These are phyloP conservation scores for Phytophthora podocarpi DNA, from an alignment of 352 stramenopile species.

Conservation along the genomic window DNA sequence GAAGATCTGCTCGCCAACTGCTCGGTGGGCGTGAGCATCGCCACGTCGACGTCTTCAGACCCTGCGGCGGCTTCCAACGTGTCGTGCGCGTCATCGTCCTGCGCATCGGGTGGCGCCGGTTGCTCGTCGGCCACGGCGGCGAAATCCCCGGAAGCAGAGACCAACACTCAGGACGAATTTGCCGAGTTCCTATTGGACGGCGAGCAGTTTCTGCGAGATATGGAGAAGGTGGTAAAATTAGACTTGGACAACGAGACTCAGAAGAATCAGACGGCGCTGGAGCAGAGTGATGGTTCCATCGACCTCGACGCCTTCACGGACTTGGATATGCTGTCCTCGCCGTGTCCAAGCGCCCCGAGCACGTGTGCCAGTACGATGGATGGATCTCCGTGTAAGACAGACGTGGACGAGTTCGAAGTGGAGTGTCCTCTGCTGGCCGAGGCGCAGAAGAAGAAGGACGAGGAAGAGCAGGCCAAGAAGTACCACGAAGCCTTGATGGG, in stretches of 20 bases:
- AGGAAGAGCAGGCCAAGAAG: slow-evolving; percentile 17
- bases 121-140: slow-evolving; percentile 15
- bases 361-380: slow-evolving; percentile 38
- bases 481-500: slow-evolving; percentile 17
- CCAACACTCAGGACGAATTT: slow-evolving; percentile 38
- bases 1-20: slow-evolving; percentile 42
- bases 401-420: slow-evolving; percentile 46
- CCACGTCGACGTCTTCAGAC: not conserved
- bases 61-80: not conserved
- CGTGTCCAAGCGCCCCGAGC: slow-evolving; percentile 44
- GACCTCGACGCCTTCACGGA: slow-evolving; percentile 53
- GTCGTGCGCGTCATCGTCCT: slow-evolving; percentile 21
- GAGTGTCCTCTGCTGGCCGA: slow-evolving; percentile 25
- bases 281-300: slow-evolving; percentile 36
- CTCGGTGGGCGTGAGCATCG: slow-evolving; percentile 36
- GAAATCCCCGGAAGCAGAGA: slow-evolving; percentile 19
- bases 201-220: slow-evolving; percentile 61
- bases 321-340: slow-evolving; percentile 55
- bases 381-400: slow-evolving; percentile 30
- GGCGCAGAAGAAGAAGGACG: slow-evolving; percentile 15
- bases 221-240: slow-evolving; percentile 57
- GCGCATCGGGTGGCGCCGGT: slow-evolving; percentile 10
- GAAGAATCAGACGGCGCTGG: slow-evolving; percentile 24
- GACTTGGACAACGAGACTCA: slow-evolving; percentile 31
- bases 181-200: slow-evolving; percentile 57